phyloP scores from a whole-genome alignment of 371 early-diverging fungal species.

The Mortierella sp. region DNA sequence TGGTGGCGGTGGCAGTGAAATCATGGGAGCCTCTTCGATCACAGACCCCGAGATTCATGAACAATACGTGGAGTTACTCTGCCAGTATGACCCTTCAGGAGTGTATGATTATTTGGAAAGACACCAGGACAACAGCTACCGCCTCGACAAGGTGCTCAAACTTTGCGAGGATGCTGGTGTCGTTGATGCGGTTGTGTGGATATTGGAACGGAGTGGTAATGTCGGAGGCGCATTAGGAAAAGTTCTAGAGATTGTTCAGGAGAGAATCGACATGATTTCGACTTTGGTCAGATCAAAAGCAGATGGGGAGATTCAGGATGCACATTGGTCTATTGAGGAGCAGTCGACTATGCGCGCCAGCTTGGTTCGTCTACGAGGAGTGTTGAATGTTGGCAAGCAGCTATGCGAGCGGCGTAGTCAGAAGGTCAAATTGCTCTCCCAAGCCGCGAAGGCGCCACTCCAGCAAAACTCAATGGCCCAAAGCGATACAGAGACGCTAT shows the following conservation, averaged over 20 bases:
- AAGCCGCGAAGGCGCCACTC: slow-evolving; percentile 25
- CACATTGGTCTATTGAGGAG: slow-evolving; percentile 70
- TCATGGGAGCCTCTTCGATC: slow-evolving; percentile 28
- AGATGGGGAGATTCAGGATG: slow-evolving; percentile 36
- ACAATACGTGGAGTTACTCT: slow-evolving; percentile 77
- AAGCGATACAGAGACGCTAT: slow-evolving; percentile 70
- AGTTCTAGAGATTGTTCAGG: slow-evolving; percentile 72
- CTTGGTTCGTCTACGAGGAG: slow-evolving; percentile 70
- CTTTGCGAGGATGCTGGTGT: slow-evolving; percentile 72
- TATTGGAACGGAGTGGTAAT: slow-evolving; percentile 79
- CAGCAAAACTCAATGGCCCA: slow-evolving; percentile 28
- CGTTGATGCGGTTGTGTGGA: slow-evolving; percentile 83
- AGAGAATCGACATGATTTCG: slow-evolving; percentile 61
- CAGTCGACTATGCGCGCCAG: slow-evolving; percentile 64
- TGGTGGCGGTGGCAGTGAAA: slow-evolving; percentile 5
- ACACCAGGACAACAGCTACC: slow-evolving; percentile 67
- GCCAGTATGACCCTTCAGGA: slow-evolving; percentile 74
- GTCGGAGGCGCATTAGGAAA: slow-evolving; percentile 75
- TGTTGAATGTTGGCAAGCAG: slow-evolving; percentile 70
- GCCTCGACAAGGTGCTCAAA: slow-evolving; percentile 67
- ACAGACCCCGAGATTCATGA: slow-evolving; percentile 69
- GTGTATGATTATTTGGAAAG: slow-evolving; percentile 76
- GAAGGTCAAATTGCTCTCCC: slow-evolving; percentile 46
- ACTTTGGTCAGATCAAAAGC: slow-evolving; percentile 58
- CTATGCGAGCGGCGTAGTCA: slow-evolving; percentile 69